Evolutionary conservation across 164 flowering plant genomes (phyloP).

Genomic region (Saururus chinensis): DNA sequence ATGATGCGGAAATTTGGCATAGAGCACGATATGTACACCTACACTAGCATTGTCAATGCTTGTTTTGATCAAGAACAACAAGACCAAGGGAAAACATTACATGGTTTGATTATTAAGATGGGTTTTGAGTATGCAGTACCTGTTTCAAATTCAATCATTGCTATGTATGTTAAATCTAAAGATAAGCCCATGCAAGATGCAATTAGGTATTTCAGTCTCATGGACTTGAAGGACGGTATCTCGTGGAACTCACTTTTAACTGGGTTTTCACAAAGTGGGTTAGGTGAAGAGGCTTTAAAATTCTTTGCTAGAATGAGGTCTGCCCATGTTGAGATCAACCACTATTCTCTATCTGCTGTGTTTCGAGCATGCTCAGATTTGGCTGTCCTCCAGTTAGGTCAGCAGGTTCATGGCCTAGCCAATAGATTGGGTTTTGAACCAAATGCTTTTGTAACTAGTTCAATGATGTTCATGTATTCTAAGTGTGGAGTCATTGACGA

Average conservation of each 20-base stretch:
- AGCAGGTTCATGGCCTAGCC: constrained; percentile 57
- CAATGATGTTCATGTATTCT: constrained; percentile 75
- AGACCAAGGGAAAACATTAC: constrained; percentile 48
- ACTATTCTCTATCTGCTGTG: constrained; percentile 62
- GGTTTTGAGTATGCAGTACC: constrained; percentile 43
- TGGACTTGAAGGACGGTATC: constrained; percentile 53
- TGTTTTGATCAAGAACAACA: constrained; percentile 31
- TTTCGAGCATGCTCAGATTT: constrained; percentile 68
- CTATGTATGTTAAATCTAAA: constrained; percentile 51
- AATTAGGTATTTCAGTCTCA: constrained; percentile 26
- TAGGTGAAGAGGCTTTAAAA: constrained; percentile 53
- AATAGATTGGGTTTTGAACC: constrained; percentile 42
- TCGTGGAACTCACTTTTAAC: constrained; percentile 84
- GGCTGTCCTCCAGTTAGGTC: constrained; percentile 68
- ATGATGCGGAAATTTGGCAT: constrained; percentile 44
- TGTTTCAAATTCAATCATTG: constrained; percentile 55
- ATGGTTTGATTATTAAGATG: constrained; percentile 51
- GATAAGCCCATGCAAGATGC: constrained; percentile 47
- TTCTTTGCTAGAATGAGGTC: constrained; percentile 46
- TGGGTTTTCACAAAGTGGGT: constrained; percentile 62
- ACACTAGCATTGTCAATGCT: constrained; percentile 59
- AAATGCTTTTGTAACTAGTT: constrained; percentile 59
- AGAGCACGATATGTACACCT: constrained; percentile 59
- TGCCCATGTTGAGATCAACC: constrained; percentile 32
- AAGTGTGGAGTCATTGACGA: constrained; percentile 79